Conservation (phyloP, 495 filamentous ascomycete species). For the Talaromyces thailandensis region DNA sequence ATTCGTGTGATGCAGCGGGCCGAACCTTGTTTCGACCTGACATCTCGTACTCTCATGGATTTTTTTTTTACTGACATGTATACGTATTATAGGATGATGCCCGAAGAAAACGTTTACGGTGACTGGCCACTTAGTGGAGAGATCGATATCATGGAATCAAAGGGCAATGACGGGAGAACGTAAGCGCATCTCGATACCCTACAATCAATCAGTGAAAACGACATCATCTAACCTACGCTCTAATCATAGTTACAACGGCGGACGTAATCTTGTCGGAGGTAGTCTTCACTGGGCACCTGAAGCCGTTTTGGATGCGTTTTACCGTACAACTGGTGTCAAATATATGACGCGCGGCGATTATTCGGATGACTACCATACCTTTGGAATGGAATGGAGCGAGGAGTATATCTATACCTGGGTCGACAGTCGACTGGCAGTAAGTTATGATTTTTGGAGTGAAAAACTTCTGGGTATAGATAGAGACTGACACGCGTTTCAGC, state of each 20-base stretch:
- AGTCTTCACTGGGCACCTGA: conserved; percentile 64
- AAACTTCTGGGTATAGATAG: not conserved
- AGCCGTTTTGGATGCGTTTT: conserved; percentile 35
- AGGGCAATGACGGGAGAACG: conserved; percentile 62
- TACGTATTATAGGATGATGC: conserved; percentile 48
- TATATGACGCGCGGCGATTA: conserved; percentile 11
- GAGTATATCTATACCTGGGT: conserved; percentile 86
- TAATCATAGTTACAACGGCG: conserved; percentile 41
- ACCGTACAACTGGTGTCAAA: conserved; percentile 17
- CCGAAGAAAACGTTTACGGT: conserved; percentile 59
- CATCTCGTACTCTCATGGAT: no score
- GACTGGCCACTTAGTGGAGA: conserved; percentile 72
- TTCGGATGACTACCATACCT: conserved; percentile 44
- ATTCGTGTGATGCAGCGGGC: not conserved
- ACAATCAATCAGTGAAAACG: not conserved
- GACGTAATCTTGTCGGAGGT: conserved; percentile 71
- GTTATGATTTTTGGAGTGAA: not conserved
- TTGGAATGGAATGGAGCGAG: conserved; percentile 75
- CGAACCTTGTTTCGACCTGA: not conserved
- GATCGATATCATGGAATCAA: conserved; percentile 71
- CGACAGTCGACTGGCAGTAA: conserved; percentile 53
- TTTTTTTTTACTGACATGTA: not conserved
- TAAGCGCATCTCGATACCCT: conserved; percentile 25
- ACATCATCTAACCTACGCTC: not conserved
- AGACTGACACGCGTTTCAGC: conserved; percentile 46